A percentile compares a stretch with the other conserved stretches of the same genome.
phyloP scores from a whole-genome alignment of 2,329 filamentous ascomycete species.

The Akanthomyces lecanii region DNA sequence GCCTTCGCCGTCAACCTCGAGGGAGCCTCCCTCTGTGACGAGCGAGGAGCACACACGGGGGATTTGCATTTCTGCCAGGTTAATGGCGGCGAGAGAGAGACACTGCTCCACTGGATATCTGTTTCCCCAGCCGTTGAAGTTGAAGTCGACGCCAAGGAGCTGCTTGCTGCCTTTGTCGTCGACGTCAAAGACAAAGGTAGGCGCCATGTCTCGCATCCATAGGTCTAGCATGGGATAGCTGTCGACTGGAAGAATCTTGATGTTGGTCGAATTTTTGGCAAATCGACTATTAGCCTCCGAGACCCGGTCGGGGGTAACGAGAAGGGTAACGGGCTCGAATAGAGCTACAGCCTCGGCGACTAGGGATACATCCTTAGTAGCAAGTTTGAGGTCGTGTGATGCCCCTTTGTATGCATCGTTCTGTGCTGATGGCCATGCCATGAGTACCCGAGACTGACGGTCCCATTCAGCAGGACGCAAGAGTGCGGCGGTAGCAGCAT shows the following conservation, averaged over 20 bases:
- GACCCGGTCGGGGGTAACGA: constrained; percentile 17
- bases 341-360: constrained; percentile 24
- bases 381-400: constrained; percentile 1
- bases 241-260: constrained; percentile 12
- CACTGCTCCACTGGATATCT: constrained; percentile 20
- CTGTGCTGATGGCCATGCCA: constrained; percentile 11
- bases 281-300: constrained; percentile 18
- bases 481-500: background rate
- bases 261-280: background rate
- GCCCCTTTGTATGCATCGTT: constrained; percentile 11
- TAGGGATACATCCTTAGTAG: constrained; percentile 23
- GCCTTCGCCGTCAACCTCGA: constrained; percentile 19
- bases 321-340: constrained; percentile 26
- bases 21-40: constrained; percentile 24
- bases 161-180: background rate
- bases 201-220: constrained; percentile 28
- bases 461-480: constrained; percentile 14
- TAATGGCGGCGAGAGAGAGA: constrained; percentile 17
- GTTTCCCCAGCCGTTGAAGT: constrained; percentile 29
- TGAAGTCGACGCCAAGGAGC: constrained; percentile 23
- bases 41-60: constrained; percentile 14
- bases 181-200: constrained; percentile 20
- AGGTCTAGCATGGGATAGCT: constrained; percentile 20
- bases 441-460: constrained; percentile 7
- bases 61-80: constrained; percentile 1